These are phyloP conservation scores for Nidula niveotomentosa DNA, from an alignment of 1,284 basidiomycete species.

Conservation along the genomic window DNA sequence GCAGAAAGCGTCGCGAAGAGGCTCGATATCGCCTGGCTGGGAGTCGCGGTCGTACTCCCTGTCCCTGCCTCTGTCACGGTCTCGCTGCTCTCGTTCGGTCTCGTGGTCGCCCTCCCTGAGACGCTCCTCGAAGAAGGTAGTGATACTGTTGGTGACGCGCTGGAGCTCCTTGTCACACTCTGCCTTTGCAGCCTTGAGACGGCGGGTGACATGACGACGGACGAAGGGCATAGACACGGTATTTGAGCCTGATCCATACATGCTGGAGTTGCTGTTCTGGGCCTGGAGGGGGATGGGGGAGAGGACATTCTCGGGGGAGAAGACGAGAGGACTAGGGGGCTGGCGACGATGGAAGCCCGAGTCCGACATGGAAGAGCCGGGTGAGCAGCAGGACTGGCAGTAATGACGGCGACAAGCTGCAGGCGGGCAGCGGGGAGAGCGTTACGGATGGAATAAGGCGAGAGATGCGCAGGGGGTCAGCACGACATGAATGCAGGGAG, in stretches of 20 bases:
- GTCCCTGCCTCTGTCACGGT: constrained; percentile 45
- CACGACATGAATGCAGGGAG: constrained; percentile 26
- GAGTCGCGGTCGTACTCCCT: constrained; percentile 53
- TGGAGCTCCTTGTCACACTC: constrained; percentile 95
- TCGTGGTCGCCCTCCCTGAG: constrained; percentile 76
- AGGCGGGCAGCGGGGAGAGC: constrained; percentile 5
- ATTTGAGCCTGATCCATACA: constrained; percentile 56
- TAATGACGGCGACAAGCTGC: constrained; percentile 7
- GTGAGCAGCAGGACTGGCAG: constrained; percentile 16
- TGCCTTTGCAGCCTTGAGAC: constrained; percentile 91
- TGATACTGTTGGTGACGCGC: constrained; percentile 91
- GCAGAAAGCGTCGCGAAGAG: constrained; percentile 58
- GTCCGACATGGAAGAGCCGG: constrained; percentile 56
- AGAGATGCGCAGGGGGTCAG: constrained; percentile 16
- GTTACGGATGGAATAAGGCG: constrained; percentile 9
- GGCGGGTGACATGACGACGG: constrained; percentile 89
- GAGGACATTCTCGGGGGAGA: constrained; percentile 64
- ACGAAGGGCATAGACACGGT: constrained; percentile 91
- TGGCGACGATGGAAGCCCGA: constrained; percentile 59
- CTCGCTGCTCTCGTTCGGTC: constrained; percentile 57
- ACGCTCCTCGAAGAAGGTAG: constrained; percentile 90
- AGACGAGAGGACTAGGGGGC: constrained; percentile 75
- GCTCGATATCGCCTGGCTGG: constrained; percentile 51
- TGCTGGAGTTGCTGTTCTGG: constrained; percentile 37
- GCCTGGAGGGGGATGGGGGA: constrained; percentile 45